These are phyloP conservation scores for Funneliformis geosporum DNA, from an alignment of 192 early-diverging fungal species.

Conservation along the genomic window DNA sequence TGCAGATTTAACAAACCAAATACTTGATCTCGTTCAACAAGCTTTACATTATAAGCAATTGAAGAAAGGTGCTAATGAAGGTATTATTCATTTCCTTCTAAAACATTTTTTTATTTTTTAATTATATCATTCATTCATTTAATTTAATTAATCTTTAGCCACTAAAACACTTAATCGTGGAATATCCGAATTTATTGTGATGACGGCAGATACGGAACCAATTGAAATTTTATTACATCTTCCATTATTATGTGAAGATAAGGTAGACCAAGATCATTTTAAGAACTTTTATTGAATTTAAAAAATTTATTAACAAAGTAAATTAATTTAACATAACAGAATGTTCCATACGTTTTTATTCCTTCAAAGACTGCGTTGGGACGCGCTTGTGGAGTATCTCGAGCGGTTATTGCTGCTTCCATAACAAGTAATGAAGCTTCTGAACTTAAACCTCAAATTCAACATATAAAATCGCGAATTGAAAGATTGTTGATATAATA, in stretches of 20 bases:
- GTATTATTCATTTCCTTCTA: conserved; percentile 17
- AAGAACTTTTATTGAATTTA: neutral
- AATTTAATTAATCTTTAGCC: conserved; percentile 46
- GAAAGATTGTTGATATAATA: conserved; percentile 86
- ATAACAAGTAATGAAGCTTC: conserved; percentile 98
- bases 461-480: conserved; percentile 86
- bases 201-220: conserved; percentile 98
- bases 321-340: conserved; percentile 67
- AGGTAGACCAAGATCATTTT: conserved; percentile 46
- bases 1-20: conserved; percentile 83
- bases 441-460: conserved; percentile 92
- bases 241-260: conserved; percentile 98
- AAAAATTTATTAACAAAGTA: neutral
- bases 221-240: conserved; percentile 97
- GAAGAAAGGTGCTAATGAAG: conserved; percentile 99
- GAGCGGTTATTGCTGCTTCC: conserved; percentile 88
- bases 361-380: conserved; percentile 95
- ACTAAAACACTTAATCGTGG: conserved; percentile 99
- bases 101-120: neutral
- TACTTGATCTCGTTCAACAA: conserved; percentile 97
- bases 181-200: conserved; percentile 98
- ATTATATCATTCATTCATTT: neutral
- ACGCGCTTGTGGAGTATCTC: conserved; percentile 96
- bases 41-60: conserved; percentile 99
- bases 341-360: conserved; percentile 99